phyloP scores from a whole-genome alignment of 148 eudicot genomes.

The Polygonum aviculare region DNA sequence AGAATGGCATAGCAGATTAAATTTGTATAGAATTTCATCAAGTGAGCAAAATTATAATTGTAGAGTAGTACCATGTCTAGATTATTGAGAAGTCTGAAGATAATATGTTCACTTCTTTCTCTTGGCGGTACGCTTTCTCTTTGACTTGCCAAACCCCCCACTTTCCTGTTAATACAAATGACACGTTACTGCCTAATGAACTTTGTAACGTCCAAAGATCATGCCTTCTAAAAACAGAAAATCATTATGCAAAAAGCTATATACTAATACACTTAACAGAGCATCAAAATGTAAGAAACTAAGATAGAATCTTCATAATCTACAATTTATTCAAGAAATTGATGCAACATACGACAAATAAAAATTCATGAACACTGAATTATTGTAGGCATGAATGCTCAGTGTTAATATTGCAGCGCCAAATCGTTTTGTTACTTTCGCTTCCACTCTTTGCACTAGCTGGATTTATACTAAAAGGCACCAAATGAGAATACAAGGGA shows the following conservation, averaged over 20 bases:
- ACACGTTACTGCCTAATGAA: background rate
- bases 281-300: background rate
- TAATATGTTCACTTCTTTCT: conserved; percentile 22
- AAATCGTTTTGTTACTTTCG: background rate
- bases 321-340: background rate
- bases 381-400: background rate
- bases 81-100: background rate
- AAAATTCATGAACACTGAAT: background rate
- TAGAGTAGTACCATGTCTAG: background rate
- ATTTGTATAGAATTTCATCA: background rate
- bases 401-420: background rate
- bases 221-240: background rate
- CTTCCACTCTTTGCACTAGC: background rate
- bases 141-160: conserved; percentile 42
- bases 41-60: background rate
- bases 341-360: background rate
- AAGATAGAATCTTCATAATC: background rate
- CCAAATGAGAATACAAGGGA: background rate
- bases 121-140: conserved; percentile 34
- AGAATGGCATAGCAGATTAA: too few species aligned
- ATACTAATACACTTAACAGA: conserved; percentile 1
- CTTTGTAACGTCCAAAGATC: background rate
- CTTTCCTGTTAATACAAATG: conserved; percentile 44
- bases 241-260: background rate
- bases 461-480: background rate